Conservation (phyloP, 805 yeast genomes). For the Diddensiella transvaalensis region DNA sequence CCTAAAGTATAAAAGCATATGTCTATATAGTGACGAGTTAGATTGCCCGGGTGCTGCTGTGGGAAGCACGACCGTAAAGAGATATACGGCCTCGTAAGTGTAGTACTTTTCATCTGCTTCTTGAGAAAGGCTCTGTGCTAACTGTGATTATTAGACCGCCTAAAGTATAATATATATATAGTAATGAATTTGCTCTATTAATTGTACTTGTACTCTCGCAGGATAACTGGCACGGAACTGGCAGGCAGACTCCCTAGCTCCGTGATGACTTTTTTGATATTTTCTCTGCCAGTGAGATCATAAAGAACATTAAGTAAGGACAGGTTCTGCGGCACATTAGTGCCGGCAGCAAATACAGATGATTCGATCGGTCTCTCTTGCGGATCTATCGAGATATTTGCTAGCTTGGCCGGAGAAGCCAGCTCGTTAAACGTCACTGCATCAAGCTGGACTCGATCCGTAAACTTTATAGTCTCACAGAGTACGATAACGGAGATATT, state of each 20-base stretch:
- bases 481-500: constrained; percentile 93
- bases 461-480: constrained; percentile 90
- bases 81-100: too few relatives aligned
- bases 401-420: constrained; percentile 32
- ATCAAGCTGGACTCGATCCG: constrained; percentile 93
- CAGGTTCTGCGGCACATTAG: constrained; percentile 37
- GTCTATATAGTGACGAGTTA: constrained; percentile 84
- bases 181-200: constrained; percentile 2
- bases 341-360: constrained; percentile 25
- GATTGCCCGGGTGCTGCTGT: constrained; percentile 69
- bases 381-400: constrained; percentile 29
- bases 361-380: constrained; percentile 22
- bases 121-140: not conserved
- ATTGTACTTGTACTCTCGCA: constrained; percentile 76
- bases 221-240: constrained; percentile 94
- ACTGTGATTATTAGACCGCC: not conserved
- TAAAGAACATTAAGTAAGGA: constrained; percentile 82
- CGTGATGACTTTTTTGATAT: constrained; percentile 90
- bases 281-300: constrained; percentile 91
- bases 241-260: constrained; percentile 97
- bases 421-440: constrained; percentile 93
- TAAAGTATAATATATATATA: not conserved
- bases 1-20: too few relatives aligned
- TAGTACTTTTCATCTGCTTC: too few relatives aligned
- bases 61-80: too few relatives aligned